Base-by-base conservation (phyloP, 2,329 filamentous ascomycete species). In the Emmonsiellopsis sp. region DNA sequence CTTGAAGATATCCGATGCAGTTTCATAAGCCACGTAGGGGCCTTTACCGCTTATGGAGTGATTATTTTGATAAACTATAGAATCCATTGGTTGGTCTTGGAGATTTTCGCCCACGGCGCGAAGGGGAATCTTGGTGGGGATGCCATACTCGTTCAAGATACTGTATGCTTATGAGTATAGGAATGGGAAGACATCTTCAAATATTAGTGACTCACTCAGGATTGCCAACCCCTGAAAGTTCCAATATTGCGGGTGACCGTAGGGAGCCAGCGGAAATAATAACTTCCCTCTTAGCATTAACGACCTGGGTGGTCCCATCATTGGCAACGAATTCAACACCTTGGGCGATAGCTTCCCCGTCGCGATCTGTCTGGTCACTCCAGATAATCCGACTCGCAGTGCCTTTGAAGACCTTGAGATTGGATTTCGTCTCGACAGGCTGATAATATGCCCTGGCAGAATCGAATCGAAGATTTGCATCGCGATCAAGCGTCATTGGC, bases 241-340 rank as follows among this genome's bases (percentile, higher is more conserved):
- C 75, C 0, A 77, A 65, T 42, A 77, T 71, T 15, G 68, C 65
- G 3, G 75, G 74, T 4, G 63, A 68, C 51, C 76, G 65, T 10
- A 76, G 62, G 1, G 73, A 62, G 31, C 77, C 77, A 34, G 71
- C 76, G 2, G 75, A 67, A 5, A 79, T 54, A 55, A 79, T 77
- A 34, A 79, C 73, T 58, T 77, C 73, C 46, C 70, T 72, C 10
- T 26, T 52, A 6, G 57, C 57, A 2, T 42, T 30, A 10, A 47
- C 5, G 11, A 32, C 31, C 10, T 7, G 16, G 7, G 7, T 32
- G 20, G 16, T 26, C 11, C 26, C 37, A 40, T 58, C 54, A 3
- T 49, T 20, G n/a, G 34, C 30, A 2, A 60, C 63, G 59, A 79
- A 76, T 13, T 68, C 69, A 13, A 76, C 76, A 7, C 74, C 74